Evolutionary conservation across 1,139 yeast species (phyloP).

Genomic region (Yamadazyma jaroonii): DNA sequence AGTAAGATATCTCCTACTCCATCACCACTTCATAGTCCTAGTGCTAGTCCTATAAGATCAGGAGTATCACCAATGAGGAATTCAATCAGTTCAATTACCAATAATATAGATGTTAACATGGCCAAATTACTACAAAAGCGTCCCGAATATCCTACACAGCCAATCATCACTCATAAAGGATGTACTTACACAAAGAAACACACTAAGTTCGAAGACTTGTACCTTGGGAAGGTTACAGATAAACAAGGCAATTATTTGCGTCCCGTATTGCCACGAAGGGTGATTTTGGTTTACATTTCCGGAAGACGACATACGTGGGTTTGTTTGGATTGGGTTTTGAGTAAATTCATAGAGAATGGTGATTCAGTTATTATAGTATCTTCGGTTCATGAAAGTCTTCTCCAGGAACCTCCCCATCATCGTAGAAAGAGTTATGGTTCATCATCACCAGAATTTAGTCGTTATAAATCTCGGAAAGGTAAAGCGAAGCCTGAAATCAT

Average conservation of each 20-base stretch:
- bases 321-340: conserved; percentile 66
- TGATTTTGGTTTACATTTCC: conserved; percentile 59
- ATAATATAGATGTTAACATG: conserved; percentile 8
- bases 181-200: conserved; percentile 51
- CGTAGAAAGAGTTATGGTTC: conserved; percentile 9
- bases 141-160: conserved; percentile 47
- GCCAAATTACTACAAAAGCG: conserved; percentile 8
- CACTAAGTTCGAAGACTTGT: conserved; percentile 37
- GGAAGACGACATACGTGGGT: conserved; percentile 82
- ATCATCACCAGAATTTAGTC: conserved; percentile 24
- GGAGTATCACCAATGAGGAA: conserved; percentile 1
- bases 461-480: conserved; percentile 29
- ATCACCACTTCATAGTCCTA: conserved; percentile 20
- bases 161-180: conserved; percentile 50
- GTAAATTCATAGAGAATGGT: conserved; percentile 52
- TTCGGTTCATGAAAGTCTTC: conserved; percentile 19
- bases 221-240: conserved; percentile 28
- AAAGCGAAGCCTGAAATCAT: conserved; percentile 28
- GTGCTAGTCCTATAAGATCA: conserved; percentile 13
- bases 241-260: conserved; percentile 14
- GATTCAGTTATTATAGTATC: conserved; percentile 62
- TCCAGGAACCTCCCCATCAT: conserved; percentile 10
- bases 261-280: conserved; percentile 51
- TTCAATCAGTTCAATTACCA: not conserved
- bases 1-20: conserved; percentile 13